Conservation (phyloP, 805 yeast species). For the Candida nitratophila region DNA sequence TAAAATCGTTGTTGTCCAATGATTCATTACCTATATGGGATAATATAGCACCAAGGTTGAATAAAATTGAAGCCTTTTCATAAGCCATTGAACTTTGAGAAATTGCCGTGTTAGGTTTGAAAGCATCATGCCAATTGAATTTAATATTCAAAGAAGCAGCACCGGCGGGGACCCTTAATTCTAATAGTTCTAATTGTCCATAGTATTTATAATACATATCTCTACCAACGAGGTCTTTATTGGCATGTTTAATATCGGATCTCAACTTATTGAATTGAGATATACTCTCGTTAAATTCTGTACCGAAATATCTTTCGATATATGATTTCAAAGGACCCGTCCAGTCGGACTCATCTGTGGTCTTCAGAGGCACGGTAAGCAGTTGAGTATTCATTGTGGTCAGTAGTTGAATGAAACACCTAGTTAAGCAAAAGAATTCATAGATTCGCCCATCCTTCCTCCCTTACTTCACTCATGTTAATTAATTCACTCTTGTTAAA, state of each 20-base stretch:
- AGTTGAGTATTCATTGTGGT: slow-evolving; percentile 18
- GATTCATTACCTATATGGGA: slow-evolving; percentile 41
- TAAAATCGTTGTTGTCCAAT: slow-evolving; percentile 37
- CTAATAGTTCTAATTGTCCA: slow-evolving; percentile 75
- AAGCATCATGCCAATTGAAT: slow-evolving; percentile 82
- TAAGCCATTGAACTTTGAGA: slow-evolving; percentile 80
- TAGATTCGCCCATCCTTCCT: too few species aligned
- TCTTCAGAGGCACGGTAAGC: slow-evolving; percentile 28
- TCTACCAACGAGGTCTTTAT: slow-evolving; percentile 30
- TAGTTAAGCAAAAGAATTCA: too few species aligned
- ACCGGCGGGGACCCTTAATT: slow-evolving; percentile 64
- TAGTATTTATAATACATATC: slow-evolving; percentile 62
- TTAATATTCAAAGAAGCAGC: slow-evolving; percentile 45
- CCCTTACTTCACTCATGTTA: too few species aligned
- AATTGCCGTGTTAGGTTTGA: slow-evolving; percentile 36
- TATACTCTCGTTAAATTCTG: slow-evolving; percentile 53
- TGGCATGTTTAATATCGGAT: slow-evolving; percentile 46
- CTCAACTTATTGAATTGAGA: slow-evolving; percentile 49
- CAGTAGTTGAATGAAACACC: too few species aligned
- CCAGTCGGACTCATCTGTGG: slow-evolving; percentile 63
- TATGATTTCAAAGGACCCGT: slow-evolving; percentile 48
- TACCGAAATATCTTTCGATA: slow-evolving; percentile 57
- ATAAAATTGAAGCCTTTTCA: slow-evolving; percentile 81
- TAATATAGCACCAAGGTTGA: slow-evolving; percentile 65
- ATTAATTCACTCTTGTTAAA: too few species aligned